phyloP scores from a whole-genome alignment of 177 flowering plant species.

The Tripterygium wilfordii region DNA sequence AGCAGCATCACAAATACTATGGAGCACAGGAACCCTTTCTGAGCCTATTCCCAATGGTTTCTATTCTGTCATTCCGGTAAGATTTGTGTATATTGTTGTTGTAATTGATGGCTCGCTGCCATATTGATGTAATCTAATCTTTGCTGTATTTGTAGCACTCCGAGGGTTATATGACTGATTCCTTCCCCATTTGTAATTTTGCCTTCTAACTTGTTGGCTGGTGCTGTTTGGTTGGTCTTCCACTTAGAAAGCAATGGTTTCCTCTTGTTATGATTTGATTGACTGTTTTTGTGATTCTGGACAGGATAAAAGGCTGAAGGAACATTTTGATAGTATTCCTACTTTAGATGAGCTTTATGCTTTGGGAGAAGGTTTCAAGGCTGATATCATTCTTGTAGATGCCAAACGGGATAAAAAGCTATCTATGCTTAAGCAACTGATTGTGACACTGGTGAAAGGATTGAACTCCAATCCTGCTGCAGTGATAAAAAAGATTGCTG shows the following conservation, averaged over 20 bases:
- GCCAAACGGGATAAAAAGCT: slow-evolving; percentile 80
- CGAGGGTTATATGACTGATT: too few species aligned
- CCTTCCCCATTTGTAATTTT: too few species aligned
- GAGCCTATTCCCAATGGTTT: slow-evolving; percentile 91
- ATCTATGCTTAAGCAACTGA: slow-evolving; percentile 80
- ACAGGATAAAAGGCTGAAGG: slow-evolving; percentile 87
- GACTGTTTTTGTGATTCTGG: background rate
- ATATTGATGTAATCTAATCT: too few species aligned
- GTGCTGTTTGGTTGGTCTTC: too few species aligned
- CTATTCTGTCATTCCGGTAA: slow-evolving; percentile 85
- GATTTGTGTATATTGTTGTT: too few species aligned
- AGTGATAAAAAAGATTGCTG: slow-evolving; percentile 89
- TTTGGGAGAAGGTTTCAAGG: slow-evolving; percentile 66
- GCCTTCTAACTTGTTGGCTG: too few species aligned
- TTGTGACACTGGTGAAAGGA: slow-evolving; percentile 71
- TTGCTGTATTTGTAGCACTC: too few species aligned
- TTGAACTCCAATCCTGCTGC: slow-evolving; percentile 79
- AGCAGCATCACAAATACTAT: slow-evolving; percentile 74
- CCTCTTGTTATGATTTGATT: background rate
- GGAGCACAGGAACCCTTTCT: slow-evolving; percentile 80
- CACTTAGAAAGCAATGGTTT: too few species aligned
- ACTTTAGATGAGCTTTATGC: slow-evolving; percentile 75
- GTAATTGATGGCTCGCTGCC: too few species aligned
- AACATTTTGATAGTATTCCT: slow-evolving; percentile 64
- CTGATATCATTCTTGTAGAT: slow-evolving; percentile 86